phyloP scores from a whole-genome alignment of 768 basidiomycete genomes.

The Rhodotorula sphaerocarpa region DNA sequence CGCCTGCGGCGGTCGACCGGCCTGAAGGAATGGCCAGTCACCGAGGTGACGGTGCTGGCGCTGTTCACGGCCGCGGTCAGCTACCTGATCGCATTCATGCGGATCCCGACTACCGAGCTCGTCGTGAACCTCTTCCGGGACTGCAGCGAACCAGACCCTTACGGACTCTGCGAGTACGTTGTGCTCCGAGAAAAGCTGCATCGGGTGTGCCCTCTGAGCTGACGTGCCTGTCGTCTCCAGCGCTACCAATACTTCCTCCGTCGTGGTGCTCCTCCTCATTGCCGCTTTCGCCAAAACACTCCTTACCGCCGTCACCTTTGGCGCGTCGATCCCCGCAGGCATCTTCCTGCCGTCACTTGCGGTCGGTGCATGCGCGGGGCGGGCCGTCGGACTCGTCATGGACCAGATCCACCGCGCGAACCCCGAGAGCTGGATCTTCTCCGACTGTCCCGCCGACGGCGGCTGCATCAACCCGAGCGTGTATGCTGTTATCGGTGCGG shows the following conservation, averaged over 20 bases:
- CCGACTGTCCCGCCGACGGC: constrained; percentile 56
- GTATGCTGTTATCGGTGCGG: constrained; percentile 58
- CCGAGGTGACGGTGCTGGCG: constrained; percentile 72
- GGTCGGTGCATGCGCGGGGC: constrained; percentile 89
- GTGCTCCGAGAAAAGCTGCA: no score
- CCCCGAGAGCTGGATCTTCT: constrained; percentile 58
- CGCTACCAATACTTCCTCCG: constrained; percentile 50
- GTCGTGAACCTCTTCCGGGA: constrained; percentile 87
- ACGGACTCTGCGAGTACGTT: constrained; percentile 56
- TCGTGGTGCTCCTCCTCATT: constrained; percentile 59
- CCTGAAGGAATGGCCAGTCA: constrained; percentile 65
- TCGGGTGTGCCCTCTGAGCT: no score
- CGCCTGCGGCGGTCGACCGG: constrained; percentile 71
- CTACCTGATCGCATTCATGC: constrained; percentile 80
- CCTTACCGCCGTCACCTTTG: constrained; percentile 81
- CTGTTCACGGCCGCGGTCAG: constrained; percentile 63
- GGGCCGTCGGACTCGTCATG: constrained; percentile 71
- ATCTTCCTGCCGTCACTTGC: constrained; percentile 92
- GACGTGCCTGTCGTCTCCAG: constrained; percentile 4
- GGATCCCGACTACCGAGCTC: constrained; percentile 89
- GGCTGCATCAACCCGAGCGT: constrained; percentile 73
- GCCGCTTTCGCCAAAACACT: constrained; percentile 74
- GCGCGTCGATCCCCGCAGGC: constrained; percentile 83
- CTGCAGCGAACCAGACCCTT: constrained; percentile 58
- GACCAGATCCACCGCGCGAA: constrained; percentile 64